Evolutionary conservation across 208 protist genomes (phyloP).

Genomic region (Novymonas esmeraldas): DNA sequence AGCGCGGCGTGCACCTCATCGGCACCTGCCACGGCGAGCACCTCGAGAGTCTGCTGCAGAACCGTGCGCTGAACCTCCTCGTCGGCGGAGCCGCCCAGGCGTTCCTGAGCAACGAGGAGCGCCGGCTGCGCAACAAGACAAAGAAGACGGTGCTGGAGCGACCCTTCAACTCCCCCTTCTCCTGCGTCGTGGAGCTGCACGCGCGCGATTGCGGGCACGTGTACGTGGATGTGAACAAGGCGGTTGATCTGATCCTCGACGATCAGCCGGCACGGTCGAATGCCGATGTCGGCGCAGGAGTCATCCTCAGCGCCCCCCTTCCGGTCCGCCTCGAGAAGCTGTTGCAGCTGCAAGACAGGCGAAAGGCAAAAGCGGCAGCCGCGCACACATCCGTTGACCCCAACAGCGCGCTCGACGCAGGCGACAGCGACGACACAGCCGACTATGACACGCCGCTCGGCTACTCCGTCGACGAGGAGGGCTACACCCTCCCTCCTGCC

Average conservation of each 20-base stretch:
- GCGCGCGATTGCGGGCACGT: conserved; percentile 55
- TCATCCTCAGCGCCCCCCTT: conserved; percentile 42
- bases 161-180: conserved; percentile 75
- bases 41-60: conserved; percentile 81
- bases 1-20: conserved; percentile 88
- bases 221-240: conserved; percentile 84
- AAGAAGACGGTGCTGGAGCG: conserved; percentile 91
- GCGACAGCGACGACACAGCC: conserved; percentile 1
- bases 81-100: conserved; percentile 90
- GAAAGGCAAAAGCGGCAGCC: neutral
- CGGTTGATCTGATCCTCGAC: conserved; percentile 85
- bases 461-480: conserved; percentile 21
- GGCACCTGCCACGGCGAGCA: conserved; percentile 91
- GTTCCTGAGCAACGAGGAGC: conserved; percentile 90
- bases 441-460: neutral
- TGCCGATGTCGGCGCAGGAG: conserved; percentile 46
- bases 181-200: conserved; percentile 80
- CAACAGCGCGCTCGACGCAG: neutral
- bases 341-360: conserved; percentile 19
- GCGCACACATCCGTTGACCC: neutral
- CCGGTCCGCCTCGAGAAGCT: conserved; percentile 39
- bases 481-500: conserved; percentile 15
- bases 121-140: conserved; percentile 66
- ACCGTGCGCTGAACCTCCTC: conserved; percentile 83
- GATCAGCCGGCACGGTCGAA: conserved; percentile 53